Conservation (phyloP, 805 yeast species). For the Saccharomyces kudriavzevii region DNA sequence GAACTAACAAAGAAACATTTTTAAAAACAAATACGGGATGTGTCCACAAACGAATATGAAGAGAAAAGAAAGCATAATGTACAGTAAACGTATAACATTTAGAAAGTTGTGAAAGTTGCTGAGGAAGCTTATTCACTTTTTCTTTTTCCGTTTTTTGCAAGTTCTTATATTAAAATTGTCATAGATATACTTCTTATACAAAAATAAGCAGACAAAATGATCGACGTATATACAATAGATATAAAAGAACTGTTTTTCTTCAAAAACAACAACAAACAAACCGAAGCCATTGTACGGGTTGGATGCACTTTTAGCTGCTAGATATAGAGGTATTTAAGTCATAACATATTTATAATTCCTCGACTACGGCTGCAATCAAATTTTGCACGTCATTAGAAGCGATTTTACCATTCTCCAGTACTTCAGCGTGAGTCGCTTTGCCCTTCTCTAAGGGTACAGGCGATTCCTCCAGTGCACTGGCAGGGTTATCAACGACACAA, state of each 20-base stretch:
- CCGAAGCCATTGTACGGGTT: not conserved
- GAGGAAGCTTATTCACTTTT: not conserved
- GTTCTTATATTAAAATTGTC: not conserved
- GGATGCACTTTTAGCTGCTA: not conserved
- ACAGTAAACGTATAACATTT: not conserved
- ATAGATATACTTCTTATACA: not conserved
- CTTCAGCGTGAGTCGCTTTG: slow-evolving; percentile 89
- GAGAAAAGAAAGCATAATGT: not conserved
- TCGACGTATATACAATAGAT: not conserved
- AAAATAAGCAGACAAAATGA: not conserved
- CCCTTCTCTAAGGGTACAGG: slow-evolving; percentile 55
- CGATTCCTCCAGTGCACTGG: slow-evolving; percentile 51
- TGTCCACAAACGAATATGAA: not conserved
- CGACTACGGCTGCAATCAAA: slow-evolving; percentile 56
- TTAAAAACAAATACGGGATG: not conserved
- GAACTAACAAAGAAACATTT: not conserved
- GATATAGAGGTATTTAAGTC: not conserved
- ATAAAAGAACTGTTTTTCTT: not conserved
- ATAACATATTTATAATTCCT: slow-evolving; percentile 24
- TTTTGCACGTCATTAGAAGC: slow-evolving; percentile 77
- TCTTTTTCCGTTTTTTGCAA: not conserved
- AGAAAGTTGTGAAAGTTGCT: not conserved
- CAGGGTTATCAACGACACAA: slow-evolving; percentile 63
- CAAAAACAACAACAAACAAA: not conserved
- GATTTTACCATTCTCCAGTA: slow-evolving; percentile 65